phyloP scores from a whole-genome alignment of 2,329 filamentous ascomycete genomes.

The Colletotrichum tabaci region DNA sequence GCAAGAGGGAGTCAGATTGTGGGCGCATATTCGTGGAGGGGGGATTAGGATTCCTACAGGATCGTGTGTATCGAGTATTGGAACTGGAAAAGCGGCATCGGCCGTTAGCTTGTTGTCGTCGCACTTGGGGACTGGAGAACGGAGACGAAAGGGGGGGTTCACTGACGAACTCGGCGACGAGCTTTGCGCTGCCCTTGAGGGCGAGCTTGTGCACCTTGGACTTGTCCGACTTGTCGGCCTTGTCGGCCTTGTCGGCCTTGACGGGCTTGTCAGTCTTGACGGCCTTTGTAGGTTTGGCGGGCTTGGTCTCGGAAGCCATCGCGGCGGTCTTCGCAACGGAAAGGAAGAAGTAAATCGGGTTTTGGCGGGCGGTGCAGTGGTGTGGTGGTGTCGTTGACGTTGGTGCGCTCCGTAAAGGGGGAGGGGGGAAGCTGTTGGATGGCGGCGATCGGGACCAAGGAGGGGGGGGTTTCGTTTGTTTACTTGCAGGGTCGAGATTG shows the following conservation, averaged over 20 bases:
- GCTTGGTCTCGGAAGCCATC: slow-evolving; percentile 31
- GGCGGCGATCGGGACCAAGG: not conserved
- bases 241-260: slow-evolving; percentile 40
- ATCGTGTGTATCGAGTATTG: slow-evolving; percentile 99
- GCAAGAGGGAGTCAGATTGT: slow-evolving; percentile 32
- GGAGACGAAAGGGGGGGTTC: not conserved
- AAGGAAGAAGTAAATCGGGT: too few species aligned
- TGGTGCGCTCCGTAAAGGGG: too few species aligned
- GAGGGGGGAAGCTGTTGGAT: too few species aligned
- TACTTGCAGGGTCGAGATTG: slow-evolving; percentile 29
- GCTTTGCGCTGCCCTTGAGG: slow-evolving; percentile 85
- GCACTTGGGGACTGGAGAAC: not conserved
- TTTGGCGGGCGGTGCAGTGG: not conserved
- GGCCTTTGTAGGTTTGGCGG: slow-evolving; percentile 4
- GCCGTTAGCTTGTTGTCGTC: slow-evolving; percentile 40
- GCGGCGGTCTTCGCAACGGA: not conserved
- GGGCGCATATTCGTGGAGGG: not conserved
- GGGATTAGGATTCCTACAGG: slow-evolving; percentile 69
- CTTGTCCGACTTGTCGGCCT: slow-evolving; percentile 64
- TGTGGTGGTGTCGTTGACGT: not conserved
- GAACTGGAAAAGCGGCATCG: slow-evolving; percentile 68
- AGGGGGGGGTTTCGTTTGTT: slow-evolving; percentile 17
- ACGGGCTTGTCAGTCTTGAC: slow-evolving; percentile 34
- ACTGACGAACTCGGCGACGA: slow-evolving; percentile 95
- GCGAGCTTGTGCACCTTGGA: slow-evolving; percentile 96